Percentiles rank a stretch among this genome's conserved stretches.
phyloP scores from a whole-genome alignment of 148 eudicot species.

The Chenopodium formosanum region DNA sequence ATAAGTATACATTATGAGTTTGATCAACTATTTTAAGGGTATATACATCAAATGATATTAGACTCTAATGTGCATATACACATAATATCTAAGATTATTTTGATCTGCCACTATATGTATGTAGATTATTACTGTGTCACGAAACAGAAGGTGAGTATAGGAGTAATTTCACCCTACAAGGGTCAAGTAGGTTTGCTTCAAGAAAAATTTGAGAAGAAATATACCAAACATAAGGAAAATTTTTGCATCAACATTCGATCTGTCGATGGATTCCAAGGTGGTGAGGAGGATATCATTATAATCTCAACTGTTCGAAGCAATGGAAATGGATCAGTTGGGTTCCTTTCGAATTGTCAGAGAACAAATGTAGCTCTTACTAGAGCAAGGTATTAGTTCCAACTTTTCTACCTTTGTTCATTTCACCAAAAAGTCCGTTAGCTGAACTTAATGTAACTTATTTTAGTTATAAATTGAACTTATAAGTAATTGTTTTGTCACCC shows the following conservation, averaged over 20 bases:
- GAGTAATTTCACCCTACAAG: conserved; percentile 46
- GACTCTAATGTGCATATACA: background rate
- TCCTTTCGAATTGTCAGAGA: conserved; percentile 60
- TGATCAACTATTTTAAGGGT: background rate
- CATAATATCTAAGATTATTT: background rate
- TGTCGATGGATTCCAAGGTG: conserved; percentile 87
- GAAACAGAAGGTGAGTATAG: conserved; percentile 31
- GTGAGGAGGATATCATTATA: conserved; percentile 75
- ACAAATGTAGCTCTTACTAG: conserved; percentile 82
- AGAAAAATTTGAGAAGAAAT: conserved; percentile 30
- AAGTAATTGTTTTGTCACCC: background rate
- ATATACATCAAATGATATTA: background rate
- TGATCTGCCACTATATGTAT: background rate
- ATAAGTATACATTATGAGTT: background rate
- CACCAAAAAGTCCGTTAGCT: background rate
- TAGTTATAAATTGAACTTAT: background rate
- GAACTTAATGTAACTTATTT: background rate
- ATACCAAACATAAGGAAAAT: conserved; percentile 24
- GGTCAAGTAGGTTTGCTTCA: conserved; percentile 38
- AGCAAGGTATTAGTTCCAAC: conserved; percentile 50
- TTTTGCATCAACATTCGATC: conserved; percentile 68
- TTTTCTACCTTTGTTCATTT: background rate
- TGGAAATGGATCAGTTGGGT: conserved; percentile 57
- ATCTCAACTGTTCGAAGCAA: conserved; percentile 75
- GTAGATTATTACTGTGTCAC: conserved; percentile 9